These are phyloP conservation scores for Talaromyces amestolkiae DNA, from an alignment of 2,329 filamentous ascomycete species.

Conservation along the genomic window DNA sequence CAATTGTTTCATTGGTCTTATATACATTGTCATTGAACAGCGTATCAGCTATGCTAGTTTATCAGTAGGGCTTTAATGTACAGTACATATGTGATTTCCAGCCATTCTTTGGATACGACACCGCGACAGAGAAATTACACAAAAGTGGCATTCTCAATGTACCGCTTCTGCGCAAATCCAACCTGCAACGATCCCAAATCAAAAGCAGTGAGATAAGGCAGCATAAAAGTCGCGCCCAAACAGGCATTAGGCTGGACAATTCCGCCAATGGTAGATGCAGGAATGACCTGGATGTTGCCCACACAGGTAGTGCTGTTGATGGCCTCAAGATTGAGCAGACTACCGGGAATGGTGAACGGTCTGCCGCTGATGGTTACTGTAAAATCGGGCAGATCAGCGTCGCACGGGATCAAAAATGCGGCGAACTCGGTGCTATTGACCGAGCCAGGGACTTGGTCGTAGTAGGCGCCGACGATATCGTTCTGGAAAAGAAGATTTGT, in stretches of 20 bases:
- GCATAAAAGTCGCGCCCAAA: conserved; percentile 13
- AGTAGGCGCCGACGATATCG: conserved; percentile 60
- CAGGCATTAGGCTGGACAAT: conserved; percentile 13
- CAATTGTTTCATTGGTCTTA: too few species aligned
- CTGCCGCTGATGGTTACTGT: conserved; percentile 49
- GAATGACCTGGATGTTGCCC: conserved; percentile 15
- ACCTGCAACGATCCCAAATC: conserved; percentile 10
- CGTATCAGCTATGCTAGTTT: neutral
- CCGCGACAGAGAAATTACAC: neutral
- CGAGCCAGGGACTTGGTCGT: conserved; percentile 54
- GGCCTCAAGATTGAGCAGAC: conserved; percentile 2
- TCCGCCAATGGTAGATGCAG: neutral
- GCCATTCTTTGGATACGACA: too few species aligned
- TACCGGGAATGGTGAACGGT: conserved; percentile 46
- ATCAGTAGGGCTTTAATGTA: neutral
- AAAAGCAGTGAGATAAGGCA: conserved; percentile 13
- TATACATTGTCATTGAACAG: neutral
- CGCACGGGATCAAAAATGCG: conserved; percentile 59
- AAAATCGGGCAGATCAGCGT: conserved; percentile 53
- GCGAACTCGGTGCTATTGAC: conserved; percentile 43
- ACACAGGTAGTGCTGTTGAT: conserved; percentile 11
- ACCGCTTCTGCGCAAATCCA: conserved; percentile 12
- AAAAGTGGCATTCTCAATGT: conserved; percentile 15
- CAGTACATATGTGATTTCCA: neutral
- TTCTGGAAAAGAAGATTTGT: conserved; percentile 62